Conservation (phyloP, 2,329 filamentous ascomycete species). For the Colletotrichum ledebouriae region DNA sequence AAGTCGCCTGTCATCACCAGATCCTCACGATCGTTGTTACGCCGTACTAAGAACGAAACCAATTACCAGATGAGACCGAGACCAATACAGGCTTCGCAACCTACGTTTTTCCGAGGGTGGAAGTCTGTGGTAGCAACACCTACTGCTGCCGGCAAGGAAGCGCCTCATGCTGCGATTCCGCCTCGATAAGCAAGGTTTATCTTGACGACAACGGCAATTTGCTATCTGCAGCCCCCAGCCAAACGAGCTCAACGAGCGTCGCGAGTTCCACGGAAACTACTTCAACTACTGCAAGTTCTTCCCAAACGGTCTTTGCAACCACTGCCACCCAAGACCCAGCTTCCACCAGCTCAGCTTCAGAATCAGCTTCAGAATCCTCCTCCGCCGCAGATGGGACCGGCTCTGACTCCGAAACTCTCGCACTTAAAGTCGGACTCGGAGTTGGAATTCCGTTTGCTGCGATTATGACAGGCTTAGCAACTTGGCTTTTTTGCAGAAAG, state of each 20-base stretch:
- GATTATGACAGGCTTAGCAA: background rate
- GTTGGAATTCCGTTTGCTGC: background rate
- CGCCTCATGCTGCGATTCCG: background rate
- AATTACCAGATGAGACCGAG: background rate
- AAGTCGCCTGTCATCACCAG: background rate
- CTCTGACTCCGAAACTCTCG: background rate
- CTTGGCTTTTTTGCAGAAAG: slow-evolving; percentile 1
- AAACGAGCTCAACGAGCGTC: background rate
- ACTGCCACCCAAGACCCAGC: background rate
- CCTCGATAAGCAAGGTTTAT: background rate
- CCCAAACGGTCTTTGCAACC: background rate
- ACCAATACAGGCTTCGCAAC: background rate
- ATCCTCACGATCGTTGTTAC: too few species aligned
- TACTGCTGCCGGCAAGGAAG: background rate
- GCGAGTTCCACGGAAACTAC: too few species aligned
- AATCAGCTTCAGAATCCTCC: background rate
- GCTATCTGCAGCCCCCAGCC: background rate
- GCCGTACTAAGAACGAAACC: too few species aligned
- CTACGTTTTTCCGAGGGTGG: background rate
- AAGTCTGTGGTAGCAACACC: background rate
- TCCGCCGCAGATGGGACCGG: background rate
- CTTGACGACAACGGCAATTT: background rate
- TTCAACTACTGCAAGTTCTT: background rate
- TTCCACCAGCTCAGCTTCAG: background rate
- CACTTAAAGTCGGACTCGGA: slow-evolving; percentile 14